These are phyloP conservation scores for Cetraspora pellucida DNA, from an alignment of 192 early-diverging fungal species.

Conservation along the genomic window DNA sequence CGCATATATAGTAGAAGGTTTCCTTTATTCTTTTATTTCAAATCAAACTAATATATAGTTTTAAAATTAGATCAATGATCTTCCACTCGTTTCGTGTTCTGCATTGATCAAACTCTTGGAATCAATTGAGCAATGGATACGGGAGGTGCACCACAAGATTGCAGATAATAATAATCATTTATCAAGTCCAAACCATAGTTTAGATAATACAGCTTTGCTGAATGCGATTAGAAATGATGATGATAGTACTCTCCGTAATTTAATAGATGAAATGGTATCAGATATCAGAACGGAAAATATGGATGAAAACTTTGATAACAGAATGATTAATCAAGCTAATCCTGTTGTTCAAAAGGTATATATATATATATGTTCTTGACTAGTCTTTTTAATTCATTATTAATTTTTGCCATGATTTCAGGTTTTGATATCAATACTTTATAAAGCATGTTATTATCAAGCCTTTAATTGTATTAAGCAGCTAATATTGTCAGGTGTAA, in stretches of 20 bases:
- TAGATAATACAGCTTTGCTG: background rate
- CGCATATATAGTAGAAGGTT: no score
- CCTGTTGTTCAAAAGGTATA: background rate
- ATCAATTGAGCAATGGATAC: constrained; percentile 1
- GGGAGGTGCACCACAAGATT: background rate
- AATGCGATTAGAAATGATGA: background rate
- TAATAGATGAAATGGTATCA: background rate
- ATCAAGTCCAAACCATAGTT: background rate
- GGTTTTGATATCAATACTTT: constrained; percentile 42
- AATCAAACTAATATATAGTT: background rate
- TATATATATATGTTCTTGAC: background rate
- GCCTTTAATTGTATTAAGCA: constrained; percentile 44
- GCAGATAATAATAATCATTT: background rate
- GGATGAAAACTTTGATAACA: background rate
- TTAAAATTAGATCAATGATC: background rate
- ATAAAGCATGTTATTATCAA: constrained; percentile 42
- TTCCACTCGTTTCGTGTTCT: background rate
- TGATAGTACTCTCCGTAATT: background rate
- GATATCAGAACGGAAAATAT: background rate
- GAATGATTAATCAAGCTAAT: background rate
- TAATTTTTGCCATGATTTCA: constrained; percentile 13
- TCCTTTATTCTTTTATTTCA: background rate
- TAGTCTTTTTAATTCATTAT: constrained; percentile 11
- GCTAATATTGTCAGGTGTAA: constrained; percentile 41
- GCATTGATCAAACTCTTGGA: background rate